Evolutionary conservation across 2,329 filamentous ascomycete species (phyloP), one percentile per base, ranked within the genome.

Genomic region (Diaporthe longicolla): DNA sequence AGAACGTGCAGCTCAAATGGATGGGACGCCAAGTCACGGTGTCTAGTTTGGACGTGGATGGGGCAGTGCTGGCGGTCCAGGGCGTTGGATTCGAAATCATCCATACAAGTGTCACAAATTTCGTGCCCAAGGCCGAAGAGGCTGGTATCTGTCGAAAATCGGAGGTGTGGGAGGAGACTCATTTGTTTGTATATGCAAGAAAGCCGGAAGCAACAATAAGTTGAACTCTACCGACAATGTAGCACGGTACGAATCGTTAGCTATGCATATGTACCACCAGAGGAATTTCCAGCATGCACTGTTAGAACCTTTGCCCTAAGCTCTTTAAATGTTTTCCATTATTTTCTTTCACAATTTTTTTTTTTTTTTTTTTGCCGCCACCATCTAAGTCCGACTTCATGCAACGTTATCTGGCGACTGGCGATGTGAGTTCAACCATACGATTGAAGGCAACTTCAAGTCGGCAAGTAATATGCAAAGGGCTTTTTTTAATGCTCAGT

Each of bases 161-260:
- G 9, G 78, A 80, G 19, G 78, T 79, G 13, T 80, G 78, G 79
- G 79, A 80, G 66, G 79, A 81, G 76, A 68, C 75, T 61, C 79
- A 80, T 72, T 70, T 81, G 61, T 79, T 79, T 75, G 74, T 81
- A 21, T 80, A 78, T 71, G 79, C 78, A 8, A 74, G 73, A 66
- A 80, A 80, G 76, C 75, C 78, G 15, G 8, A 13, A 29, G 9
- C 37, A 26, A 37, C 37, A 40, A 40, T 4, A 40, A 15, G 37
- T 13, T 40, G 37, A 40, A 40, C 37, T 40, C 37, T 40, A 13
- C 37, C 37, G 37, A 40, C 11, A 15, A 10, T 13, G 37, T 13
- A 13, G 37, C 37, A 40, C 8, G 35, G 35, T 11, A 37, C 37
- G 37, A 13, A 40, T 40, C 37, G 37, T 40, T 13, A 4, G 37